phyloP scores from a whole-genome alignment of 2,329 filamentous ascomycete species.

The Hypoxylon sp. region DNA sequence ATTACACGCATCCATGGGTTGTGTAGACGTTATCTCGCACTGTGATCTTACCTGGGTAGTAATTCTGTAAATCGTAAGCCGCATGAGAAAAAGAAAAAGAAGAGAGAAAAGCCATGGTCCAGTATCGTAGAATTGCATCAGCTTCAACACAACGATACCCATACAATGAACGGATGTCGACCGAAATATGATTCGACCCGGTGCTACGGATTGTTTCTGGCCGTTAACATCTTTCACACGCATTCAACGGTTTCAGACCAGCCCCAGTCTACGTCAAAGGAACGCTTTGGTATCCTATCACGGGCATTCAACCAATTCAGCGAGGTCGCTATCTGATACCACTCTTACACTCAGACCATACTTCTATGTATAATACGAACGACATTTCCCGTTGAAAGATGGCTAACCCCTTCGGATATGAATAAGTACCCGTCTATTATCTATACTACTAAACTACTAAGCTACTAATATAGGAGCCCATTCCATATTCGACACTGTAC shows the following conservation, averaged over 20 bases:
- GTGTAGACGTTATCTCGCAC: slow-evolving; percentile 9
- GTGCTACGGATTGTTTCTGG: not conserved
- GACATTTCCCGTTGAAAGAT: not conserved
- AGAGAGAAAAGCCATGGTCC: slow-evolving; percentile 9
- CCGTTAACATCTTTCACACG: slow-evolving; percentile 1
- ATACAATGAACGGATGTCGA: slow-evolving; percentile 29
- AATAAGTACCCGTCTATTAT: not conserved
- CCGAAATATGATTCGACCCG: slow-evolving; percentile 19
- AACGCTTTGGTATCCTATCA: slow-evolving; percentile 7
- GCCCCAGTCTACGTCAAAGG: not conserved
- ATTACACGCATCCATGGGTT: slow-evolving; percentile 9
- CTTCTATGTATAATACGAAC: not conserved
- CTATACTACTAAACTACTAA: not conserved
- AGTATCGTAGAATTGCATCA: slow-evolving; percentile 37
- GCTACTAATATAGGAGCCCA: not conserved
- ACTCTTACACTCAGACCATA: not conserved
- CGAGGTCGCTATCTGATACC: not conserved
- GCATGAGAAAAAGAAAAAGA: slow-evolving; percentile 10
- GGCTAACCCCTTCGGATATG: slow-evolving; percentile 4
- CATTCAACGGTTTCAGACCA: slow-evolving; percentile 14
- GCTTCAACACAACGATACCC: slow-evolving; percentile 31
- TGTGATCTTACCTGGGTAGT: slow-evolving; percentile 5
- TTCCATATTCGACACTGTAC: not conserved
- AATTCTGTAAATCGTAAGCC: slow-evolving; percentile 16
- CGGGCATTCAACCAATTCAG: not conserved